phyloP scores from a whole-genome alignment of 306 rosid genomes.

The Chamaecrista fasciculata region DNA sequence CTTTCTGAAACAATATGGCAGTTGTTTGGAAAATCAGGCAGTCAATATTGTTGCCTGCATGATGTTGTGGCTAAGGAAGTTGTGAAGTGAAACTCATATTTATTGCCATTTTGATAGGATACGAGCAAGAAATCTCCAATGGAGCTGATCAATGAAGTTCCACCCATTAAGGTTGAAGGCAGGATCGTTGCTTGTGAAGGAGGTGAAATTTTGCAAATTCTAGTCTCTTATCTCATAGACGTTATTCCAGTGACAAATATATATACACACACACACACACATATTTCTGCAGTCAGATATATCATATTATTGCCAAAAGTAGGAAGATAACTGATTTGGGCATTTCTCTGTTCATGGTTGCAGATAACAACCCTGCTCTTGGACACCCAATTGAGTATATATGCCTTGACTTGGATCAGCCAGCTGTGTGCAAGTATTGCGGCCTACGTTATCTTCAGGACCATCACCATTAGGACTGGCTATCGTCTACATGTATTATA shows the following conservation, averaged over 20 bases:
- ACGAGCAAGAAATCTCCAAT: constrained; percentile 90
- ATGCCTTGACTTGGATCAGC: constrained; percentile 74
- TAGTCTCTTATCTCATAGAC: not conserved
- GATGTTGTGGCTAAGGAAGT: not conserved
- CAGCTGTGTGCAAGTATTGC: constrained; percentile 92
- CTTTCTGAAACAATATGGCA: too few relatives aligned
- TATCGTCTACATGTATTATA: constrained; percentile 18
- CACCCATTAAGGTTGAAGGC: constrained; percentile 89
- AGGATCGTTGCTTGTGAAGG: constrained; percentile 97
- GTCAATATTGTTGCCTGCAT: not conserved
- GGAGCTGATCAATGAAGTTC: constrained; percentile 97
- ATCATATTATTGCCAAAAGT: not conserved
- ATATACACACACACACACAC: too few relatives aligned
- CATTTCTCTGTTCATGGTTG: constrained; percentile 35
- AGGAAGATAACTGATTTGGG: constrained; percentile 23
- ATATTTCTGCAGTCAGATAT: not conserved
- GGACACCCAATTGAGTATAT: constrained; percentile 94
- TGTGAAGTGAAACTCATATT: constrained; percentile 21
- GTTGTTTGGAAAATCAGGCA: not conserved
- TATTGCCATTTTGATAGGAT: constrained; percentile 54
- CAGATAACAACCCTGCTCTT: constrained; percentile 76
- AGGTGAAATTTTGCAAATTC: constrained; percentile 45
- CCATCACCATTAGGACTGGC: constrained; percentile 71
- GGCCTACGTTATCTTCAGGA: constrained; percentile 81
- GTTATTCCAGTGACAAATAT: not conserved